phyloP scores from a whole-genome alignment of 2,329 filamentous ascomycete genomes.

The Aureobasidium sp. region DNA sequence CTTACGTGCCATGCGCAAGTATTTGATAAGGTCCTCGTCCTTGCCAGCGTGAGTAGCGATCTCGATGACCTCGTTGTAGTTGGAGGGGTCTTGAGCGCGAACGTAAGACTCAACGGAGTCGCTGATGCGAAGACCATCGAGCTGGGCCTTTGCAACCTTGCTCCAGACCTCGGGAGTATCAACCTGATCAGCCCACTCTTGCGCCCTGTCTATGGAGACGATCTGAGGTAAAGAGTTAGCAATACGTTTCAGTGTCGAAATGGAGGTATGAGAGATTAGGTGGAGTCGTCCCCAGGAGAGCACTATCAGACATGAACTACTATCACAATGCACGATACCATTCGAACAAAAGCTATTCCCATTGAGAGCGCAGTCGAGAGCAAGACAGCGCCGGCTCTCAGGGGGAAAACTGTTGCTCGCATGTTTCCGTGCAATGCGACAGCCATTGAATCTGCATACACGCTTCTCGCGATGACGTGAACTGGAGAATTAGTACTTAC shows the following conservation, averaged over 20 bases:
- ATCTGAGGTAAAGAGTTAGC: not conserved
- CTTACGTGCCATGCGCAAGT: slow-evolving; percentile 93
- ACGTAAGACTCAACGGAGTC: slow-evolving; percentile 98
- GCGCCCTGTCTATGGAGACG: slow-evolving; percentile 94
- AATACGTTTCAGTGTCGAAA: not conserved
- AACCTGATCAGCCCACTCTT: slow-evolving; percentile 90
- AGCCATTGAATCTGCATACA: not conserved
- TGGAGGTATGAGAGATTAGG: too few relatives aligned
- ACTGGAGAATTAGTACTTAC: slow-evolving; percentile 40
- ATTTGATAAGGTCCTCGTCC: slow-evolving; percentile 96
- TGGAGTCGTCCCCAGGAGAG: not conserved
- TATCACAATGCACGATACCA: not conserved
- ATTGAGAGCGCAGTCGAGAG: not conserved
- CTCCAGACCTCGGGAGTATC: slow-evolving; percentile 96
- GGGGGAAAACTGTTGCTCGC: not conserved
- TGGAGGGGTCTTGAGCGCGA: slow-evolving; percentile 83
- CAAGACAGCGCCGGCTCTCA: not conserved
- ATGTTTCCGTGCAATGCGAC: not conserved
- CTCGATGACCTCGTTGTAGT: slow-evolving; percentile 94
- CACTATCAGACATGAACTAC: not conserved
- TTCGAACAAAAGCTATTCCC: not conserved
- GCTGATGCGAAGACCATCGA: slow-evolving; percentile 86
- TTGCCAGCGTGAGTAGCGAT: slow-evolving; percentile 92
- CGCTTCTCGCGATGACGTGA: not conserved
- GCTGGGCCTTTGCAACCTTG: slow-evolving; percentile 93